Evolutionary conservation across 2,329 filamentous ascomycete genomes (phyloP).

Genomic region (Escovopsis sp.): DNA sequence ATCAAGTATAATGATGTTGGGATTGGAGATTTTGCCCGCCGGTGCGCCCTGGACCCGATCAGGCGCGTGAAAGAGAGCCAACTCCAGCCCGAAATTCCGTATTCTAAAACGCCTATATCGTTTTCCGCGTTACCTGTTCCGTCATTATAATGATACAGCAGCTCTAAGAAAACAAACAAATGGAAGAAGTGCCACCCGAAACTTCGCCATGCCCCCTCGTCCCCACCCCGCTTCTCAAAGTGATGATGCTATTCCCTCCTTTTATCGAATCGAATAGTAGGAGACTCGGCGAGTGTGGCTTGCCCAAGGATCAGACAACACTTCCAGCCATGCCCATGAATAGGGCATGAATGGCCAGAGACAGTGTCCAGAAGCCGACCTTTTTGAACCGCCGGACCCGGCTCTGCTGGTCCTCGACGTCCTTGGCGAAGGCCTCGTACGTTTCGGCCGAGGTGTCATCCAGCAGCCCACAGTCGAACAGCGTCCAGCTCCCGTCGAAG

Average conservation of each 20-base stretch:
- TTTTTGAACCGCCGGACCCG: slow-evolving; percentile 81
- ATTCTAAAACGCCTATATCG: slow-evolving; percentile 2
- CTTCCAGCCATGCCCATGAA: slow-evolving; percentile 92
- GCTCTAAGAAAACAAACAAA: slow-evolving; percentile 1
- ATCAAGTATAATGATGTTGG: background rate
- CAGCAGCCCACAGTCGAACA: slow-evolving; percentile 87
- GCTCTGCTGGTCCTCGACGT: slow-evolving; percentile 80
- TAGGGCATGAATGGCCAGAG: slow-evolving; percentile 80
- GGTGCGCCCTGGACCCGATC: no score
- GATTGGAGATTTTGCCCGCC: slow-evolving; percentile 1
- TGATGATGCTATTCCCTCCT: background rate
- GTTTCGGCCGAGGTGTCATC: slow-evolving; percentile 87
- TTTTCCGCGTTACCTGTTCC: slow-evolving; percentile 2
- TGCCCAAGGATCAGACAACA: slow-evolving; percentile 28
- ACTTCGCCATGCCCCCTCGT: background rate
- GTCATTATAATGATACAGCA: slow-evolving; percentile 6
- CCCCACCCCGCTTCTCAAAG: no score
- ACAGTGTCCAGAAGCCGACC: slow-evolving; percentile 91
- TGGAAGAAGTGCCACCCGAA: no score
- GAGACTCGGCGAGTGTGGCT: background rate
- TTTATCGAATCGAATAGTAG: background rate
- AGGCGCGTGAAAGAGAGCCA: background rate
- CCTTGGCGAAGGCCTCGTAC: slow-evolving; percentile 83
- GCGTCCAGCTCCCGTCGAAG: slow-evolving; percentile 90
- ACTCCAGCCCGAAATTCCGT: slow-evolving; percentile 1